phyloP scores from a whole-genome alignment of 1,284 basidiomycete species.

The Abortiporus biennis region DNA sequence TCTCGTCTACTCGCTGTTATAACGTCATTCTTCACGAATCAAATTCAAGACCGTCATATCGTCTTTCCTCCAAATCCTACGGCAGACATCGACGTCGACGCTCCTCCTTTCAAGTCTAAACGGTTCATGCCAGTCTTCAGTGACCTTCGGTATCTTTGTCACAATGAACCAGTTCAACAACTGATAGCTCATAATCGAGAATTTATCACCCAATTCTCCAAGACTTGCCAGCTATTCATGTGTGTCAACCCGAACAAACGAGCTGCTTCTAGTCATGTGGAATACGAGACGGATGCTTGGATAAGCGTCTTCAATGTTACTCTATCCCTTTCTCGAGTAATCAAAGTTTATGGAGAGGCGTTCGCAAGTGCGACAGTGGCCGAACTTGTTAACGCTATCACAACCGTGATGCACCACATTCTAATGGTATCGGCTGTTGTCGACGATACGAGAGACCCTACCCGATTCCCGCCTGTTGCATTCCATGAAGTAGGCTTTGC shows the following conservation, averaged over 20 bases:
- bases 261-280: conserved; percentile 78
- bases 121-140: conserved; percentile 89
- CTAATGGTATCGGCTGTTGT: conserved; percentile 62
- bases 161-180: conserved; percentile 70
- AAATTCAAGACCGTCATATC: conserved; percentile 66
- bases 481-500: conserved; percentile 68
- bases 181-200: conserved; percentile 63
- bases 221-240: conserved; percentile 83
- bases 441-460: conserved; percentile 60
- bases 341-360: conserved; percentile 84
- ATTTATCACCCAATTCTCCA: conserved; percentile 52
- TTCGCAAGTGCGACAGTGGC: conserved; percentile 53
- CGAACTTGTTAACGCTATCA: conserved; percentile 66
- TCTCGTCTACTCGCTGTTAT: conserved; percentile 76
- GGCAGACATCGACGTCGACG: conserved; percentile 68
- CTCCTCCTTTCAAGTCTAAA: conserved; percentile 85
- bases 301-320: conserved; percentile 92
- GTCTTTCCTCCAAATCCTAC: conserved; percentile 40
- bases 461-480: conserved; percentile 52
- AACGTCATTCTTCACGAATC: conserved; percentile 84
- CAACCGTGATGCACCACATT: conserved; percentile 68
- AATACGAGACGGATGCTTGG: conserved; percentile 94
- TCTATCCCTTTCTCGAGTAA: conserved; percentile 80
- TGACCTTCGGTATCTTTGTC: conserved; percentile 75
- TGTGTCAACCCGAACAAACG: conserved; percentile 86